Evolutionary conservation across 805 yeast genomes (phyloP), one percentile per base, ranked within the genome.

Genomic region (Suhomyces emberorum): DNA sequence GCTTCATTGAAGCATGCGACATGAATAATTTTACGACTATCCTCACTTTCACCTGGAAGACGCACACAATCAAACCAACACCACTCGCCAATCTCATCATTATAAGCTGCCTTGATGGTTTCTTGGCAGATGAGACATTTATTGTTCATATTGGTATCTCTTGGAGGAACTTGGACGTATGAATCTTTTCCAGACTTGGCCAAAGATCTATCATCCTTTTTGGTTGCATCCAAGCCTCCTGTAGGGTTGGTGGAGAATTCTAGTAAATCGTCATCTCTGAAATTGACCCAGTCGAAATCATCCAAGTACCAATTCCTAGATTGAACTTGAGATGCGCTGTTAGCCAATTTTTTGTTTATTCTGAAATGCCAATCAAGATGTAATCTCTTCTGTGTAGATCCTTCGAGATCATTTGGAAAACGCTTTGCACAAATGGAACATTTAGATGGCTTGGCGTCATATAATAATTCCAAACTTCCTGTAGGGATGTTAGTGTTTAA

Each of bases 291-390:
- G 29, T 79, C 79, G 16, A 70, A 67, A 43, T 77, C 83, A 43
- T 78, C 79, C 41, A 88, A 61, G 56, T 80, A 89, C 95, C 95
- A 89, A 48, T 80, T 74, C 49, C 97, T 68, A 28, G 86, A 81
- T 54, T 85, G 89, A 29, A 82, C 79, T 16, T 59, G 50, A 11
- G 49, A 38, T 15, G 54, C 48, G 21, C 42, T 47, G 29, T 54
- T 48, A 16, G 63, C 47, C 32, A 85, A 67, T 50, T 83, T 81
- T 55, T 86, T 87, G 59, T 88, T 91, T 29, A 87, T 83, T 49
- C 98, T 76, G 67, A 88, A 88, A 66, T 91, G 98, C 97, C 97
- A 91, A 59, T 91, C 98, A 46, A 88, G 65, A 61, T 93, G 98
- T 12, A 76, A 70, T 34, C 81, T 49, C 39, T 65, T 76, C 40